Evolutionary conservation across 2,329 filamentous ascomycete species (phyloP), one percentile per base, ranked within the genome.

Genomic region (Xylaria sp.): DNA sequence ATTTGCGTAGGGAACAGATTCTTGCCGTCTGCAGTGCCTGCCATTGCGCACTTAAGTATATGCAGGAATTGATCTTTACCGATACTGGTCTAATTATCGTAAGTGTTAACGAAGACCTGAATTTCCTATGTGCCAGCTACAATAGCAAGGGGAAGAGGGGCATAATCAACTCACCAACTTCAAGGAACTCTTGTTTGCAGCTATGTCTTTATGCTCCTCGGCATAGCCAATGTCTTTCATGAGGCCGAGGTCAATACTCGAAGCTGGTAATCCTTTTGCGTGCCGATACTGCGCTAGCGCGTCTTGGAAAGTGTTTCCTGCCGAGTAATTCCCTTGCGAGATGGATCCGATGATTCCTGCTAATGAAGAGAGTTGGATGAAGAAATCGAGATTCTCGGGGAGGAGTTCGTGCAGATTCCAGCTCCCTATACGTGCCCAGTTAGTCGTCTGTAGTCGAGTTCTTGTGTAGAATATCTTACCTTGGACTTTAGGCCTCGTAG

Each of bases 391-490:
- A 20, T 72, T 46, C 10, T 68, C 49, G 17, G 72, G 71, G 6
- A 79, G 67, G 5, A 73, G 69, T 0, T 76, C 57, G 66, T 83
- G 80, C 0, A 83, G 23, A 42, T 64, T 64, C 61, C 61, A 64
- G 42, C 60, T 63, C 44, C 60, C 60, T 63, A 46, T 7, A 26
- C 6, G 15, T 63, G 26, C 51, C n/a, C 4, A 44, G 56, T 59
- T n/a, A 63, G 49, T 46, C 7, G 28, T 42, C 40, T 15, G 40
- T 26, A 17, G 4, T 26, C n/a, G 74, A 65, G 83, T 83, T 74
- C 76, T 80, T 3, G 78, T 76, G 4, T 77, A 73, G 17, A 73
- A 61, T 57, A 80, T 73, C 63, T 84, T 83, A 72, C 85, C 84
- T 31, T 78, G 76, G 0, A 85, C 80, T 0, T 82, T 72, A 1